These are phyloP conservation scores for Neurospora tetrasperma DNA, from an alignment of 495 filamentous ascomycete species.

Conservation along the genomic window DNA sequence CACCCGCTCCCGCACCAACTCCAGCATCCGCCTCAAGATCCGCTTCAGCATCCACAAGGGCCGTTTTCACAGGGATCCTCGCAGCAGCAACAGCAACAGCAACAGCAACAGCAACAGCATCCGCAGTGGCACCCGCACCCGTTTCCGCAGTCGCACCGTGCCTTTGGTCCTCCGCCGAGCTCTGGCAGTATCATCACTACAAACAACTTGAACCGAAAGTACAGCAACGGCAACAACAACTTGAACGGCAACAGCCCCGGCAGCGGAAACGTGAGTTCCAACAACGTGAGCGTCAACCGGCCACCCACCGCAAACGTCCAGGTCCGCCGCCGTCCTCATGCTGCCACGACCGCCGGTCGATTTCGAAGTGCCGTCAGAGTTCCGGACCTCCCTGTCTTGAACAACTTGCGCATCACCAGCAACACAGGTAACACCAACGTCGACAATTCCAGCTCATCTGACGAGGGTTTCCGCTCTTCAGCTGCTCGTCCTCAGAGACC, in stretches of 20 bases:
- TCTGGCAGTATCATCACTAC: not conserved
- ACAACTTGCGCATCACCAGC: constrained; percentile 14
- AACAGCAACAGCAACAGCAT: not conserved
- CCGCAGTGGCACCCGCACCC: not conserved
- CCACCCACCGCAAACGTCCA: not conserved
- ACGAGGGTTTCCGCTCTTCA: constrained; percentile 25
- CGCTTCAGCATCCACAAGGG: not conserved
- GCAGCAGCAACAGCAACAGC: not conserved
- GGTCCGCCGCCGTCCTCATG: not conserved
- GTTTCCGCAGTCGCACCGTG: not conserved
- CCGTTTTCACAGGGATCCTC: not conserved
- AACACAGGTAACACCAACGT: not conserved
- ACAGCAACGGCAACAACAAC: not conserved
- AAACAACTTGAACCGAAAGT: not conserved
- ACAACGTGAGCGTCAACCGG: not conserved
- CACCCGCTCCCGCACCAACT: not conserved
- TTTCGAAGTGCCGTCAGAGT: constrained; percentile 13
- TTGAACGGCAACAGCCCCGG: not conserved
- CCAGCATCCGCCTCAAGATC: not conserved
- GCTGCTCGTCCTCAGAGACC: constrained; percentile 21
- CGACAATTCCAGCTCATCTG: constrained; percentile 34
- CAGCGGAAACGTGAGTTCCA: not conserved
- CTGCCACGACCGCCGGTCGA: constrained; percentile 14
- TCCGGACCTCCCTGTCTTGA: constrained; percentile 12
- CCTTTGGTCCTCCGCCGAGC: not conserved